Evolutionary conservation across 306 rosid species (phyloP), one percentile per base, ranked within the genome.

Genomic region (Mucuna pruriens): DNA sequence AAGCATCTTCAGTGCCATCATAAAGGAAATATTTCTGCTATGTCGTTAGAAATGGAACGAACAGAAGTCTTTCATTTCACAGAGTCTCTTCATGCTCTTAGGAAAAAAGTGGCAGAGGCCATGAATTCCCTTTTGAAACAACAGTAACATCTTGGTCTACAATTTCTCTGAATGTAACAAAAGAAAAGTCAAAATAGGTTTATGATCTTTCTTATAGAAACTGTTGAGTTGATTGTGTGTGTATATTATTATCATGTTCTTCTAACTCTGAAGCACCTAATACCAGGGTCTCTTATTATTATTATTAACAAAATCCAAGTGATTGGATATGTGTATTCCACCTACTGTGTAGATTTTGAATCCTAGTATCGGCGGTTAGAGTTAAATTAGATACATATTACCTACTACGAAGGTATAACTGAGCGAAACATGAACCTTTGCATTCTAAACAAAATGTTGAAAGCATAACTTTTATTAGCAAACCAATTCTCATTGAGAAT

Each of bases 21-120:
- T 73, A 87, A 77, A 1, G 91, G 89, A 73, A 71, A 80, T 60
- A 22, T 88, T 51, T 80, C 87, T 51, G 84, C 89, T 3, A 44
- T 88, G 80, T 76, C 84, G 39, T 25, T 88, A 63, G 91, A 88
- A 78, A 58, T 88, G 85, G 91, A 85, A 16, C 67, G 25, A 36
- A 38, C 77, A 1, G 87, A 85, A 77, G 84, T 83, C 49, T 80
- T 76, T 80, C 77, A 83, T 61, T 80, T 85, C 55, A 80, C 74
- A 2, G 77, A 76, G 58, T 88, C 91, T 40, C 42, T 80, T 40
- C 80, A 80, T 36, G 80, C 74, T 67, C 83, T 85, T 40, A 83
- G 46, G 85, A 46, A 61, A 81, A 83, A 85, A 36, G 26, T 88
- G 70, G 72, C 34, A 1, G 89, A 83, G 75, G 80, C 91, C 70